A percentile compares a stretch with the other conserved stretches of the same genome.
These are phyloP conservation scores for Phaseolus coccineus DNA, from an alignment of 331 rosid genomes.

Conservation along the genomic window DNA sequence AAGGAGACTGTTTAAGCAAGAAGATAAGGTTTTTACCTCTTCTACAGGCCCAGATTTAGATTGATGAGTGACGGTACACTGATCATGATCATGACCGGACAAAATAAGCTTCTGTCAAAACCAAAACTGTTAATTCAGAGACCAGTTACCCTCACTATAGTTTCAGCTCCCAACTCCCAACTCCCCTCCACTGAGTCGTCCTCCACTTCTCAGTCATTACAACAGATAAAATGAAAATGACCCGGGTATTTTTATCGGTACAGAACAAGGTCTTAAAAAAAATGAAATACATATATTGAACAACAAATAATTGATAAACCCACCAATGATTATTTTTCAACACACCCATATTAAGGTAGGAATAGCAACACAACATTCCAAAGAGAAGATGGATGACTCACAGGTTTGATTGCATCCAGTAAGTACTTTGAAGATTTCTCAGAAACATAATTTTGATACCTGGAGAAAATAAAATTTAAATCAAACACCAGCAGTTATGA, in stretches of 20 bases:
- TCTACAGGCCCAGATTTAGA: constrained; percentile 57
- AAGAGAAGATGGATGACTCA: constrained; percentile 49
- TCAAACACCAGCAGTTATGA: constrained; percentile 34
- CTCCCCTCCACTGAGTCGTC: constrained; percentile 14
- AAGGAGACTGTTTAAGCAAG: constrained; percentile 32
- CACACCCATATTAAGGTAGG: constrained; percentile 31
- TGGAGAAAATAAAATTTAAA: constrained; percentile 45
- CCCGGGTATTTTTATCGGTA: constrained; percentile 8
- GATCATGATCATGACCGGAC: constrained; percentile 96
- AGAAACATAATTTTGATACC: constrained; percentile 76
- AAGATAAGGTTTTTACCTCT: constrained; percentile 67
- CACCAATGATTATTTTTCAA: constrained; percentile 1
- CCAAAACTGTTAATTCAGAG: constrained; percentile 33
- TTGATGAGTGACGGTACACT: constrained; percentile 70
- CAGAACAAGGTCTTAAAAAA: neutral
- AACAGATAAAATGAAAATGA: neutral
- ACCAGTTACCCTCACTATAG: constrained; percentile 15
- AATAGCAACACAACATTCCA: constrained; percentile 37
- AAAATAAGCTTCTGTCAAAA: constrained; percentile 69
- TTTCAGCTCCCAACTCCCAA: neutral
- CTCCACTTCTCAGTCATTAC: neutral
- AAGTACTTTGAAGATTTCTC: constrained; percentile 64
- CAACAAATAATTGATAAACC: constrained; percentile 14
- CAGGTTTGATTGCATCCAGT: constrained; percentile 69
- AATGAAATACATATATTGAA: constrained; percentile 30